A percentile compares a stretch with the other conserved stretches of the same genome.
phyloP scores from a whole-genome alignment of 768 basidiomycete genomes.

The Tephrocybe rancida region DNA sequence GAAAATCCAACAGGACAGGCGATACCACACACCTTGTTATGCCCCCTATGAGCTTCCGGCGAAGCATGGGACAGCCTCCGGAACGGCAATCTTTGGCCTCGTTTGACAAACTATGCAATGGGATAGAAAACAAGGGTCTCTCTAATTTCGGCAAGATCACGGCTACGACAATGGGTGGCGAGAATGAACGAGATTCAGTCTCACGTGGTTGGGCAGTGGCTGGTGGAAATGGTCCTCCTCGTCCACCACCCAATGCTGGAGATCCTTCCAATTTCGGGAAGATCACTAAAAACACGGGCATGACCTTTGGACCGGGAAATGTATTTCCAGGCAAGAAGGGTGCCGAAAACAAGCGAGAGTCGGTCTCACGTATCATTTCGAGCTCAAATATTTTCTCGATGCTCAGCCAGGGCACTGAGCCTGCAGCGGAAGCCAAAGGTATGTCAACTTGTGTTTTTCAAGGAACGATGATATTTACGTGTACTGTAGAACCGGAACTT shows the following conservation, averaged over 20 bases:
- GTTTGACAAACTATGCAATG: too few species aligned
- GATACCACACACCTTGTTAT: too few species aligned
- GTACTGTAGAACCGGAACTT: conserved; percentile 46
- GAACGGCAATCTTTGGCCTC: too few species aligned
- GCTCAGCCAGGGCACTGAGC: conserved; percentile 67
- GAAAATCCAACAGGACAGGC: too few species aligned
- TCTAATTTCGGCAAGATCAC: too few species aligned
- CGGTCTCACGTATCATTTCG: conserved; percentile 80
- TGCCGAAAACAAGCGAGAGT: conserved; percentile 66
- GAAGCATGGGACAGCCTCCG: too few species aligned
- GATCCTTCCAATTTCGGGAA: conserved; percentile 90
- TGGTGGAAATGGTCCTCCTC: conserved; percentile 48
- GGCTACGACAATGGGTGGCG: too few species aligned
- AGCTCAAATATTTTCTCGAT: conserved; percentile 87
- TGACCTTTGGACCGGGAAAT: conserved; percentile 83
- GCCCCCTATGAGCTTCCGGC: too few species aligned
- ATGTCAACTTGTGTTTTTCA: conserved; percentile 27
- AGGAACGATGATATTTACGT: conserved; percentile 24
- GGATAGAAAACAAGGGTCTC: too few species aligned
- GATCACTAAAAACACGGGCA: conserved; percentile 65
- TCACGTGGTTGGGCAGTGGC: conserved; percentile 91
- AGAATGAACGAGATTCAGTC: too few species aligned
- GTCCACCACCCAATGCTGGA: conserved; percentile 76
- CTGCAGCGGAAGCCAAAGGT: conserved; percentile 58
- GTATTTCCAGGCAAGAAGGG: conserved; percentile 81